Base-by-base conservation (phyloP, 352 stramenopile species). In the Globisporangium cylindrosporum region DNA sequence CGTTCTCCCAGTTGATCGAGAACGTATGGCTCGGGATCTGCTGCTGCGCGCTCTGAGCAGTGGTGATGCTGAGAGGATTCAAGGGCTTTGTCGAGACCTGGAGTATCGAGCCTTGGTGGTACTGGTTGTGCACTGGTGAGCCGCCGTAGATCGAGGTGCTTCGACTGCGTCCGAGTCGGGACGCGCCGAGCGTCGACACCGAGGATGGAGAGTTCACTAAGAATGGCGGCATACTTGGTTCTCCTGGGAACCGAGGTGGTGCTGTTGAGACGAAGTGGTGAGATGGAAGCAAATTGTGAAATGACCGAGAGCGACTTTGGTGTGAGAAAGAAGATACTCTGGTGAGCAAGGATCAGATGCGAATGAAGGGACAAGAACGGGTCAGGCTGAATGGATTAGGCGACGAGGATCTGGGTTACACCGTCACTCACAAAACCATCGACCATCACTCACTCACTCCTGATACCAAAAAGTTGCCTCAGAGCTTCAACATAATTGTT, bases 1-100 rank as follows among this genome's bases (percentile, higher is more conserved):
- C 76, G 53, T 89, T 78, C 48, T 89, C 78, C 80, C 78, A 89
- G 65, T 78, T 81, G 58, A 86, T 76, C 57, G 81, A 71, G 41
- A 77, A 57, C 57, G 73, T 69, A 46, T 83, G 69, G 43, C 51
- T 48, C 38, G 10, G 46, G 24, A 58, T 59, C 27, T 32, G 20
- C 27, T 32, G 20, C 10, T 49, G 43, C 15, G 54, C 27, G 18
- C 41, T 38, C 27, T 59, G 54, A 7, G 54, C 8, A 25, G 58
- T 38, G 2, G 36, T 10, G 36, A 34, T 18, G 18, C 22, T 36
- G 18, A 54, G 36, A 48, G 58, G 58, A 8, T 22, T 25, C 22
- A 14, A 3, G 38, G 27, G 20, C 24, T 55, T 64, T 8, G 59
- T 64, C 1, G 38, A 64, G 14, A 55, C 54, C 59, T 64, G 59